Conservation (phyloP, 306 rosid genomes). For the Prunus dulcis region DNA sequence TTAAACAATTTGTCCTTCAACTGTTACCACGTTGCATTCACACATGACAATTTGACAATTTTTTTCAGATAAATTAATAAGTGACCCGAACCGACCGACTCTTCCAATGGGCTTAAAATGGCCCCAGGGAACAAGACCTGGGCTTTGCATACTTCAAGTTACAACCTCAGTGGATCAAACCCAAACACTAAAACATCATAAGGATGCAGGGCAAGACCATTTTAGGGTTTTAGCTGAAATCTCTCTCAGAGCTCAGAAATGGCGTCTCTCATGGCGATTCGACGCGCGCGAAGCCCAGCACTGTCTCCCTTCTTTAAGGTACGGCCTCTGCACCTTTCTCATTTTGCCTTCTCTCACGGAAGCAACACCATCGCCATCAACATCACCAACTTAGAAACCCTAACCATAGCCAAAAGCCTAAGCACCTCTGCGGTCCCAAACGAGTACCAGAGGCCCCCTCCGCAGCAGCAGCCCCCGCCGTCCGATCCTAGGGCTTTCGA, state of each 20-base stretch:
- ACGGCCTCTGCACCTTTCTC: constrained; percentile 29
- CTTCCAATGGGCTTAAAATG: too few species aligned
- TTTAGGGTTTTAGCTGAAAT: constrained; percentile 27
- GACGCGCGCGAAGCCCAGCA: constrained; percentile 26
- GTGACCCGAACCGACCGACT: too few species aligned
- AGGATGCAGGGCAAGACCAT: background rate
- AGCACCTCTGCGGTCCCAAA: constrained; percentile 54
- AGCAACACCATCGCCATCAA: background rate
- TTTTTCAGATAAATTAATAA: too few species aligned
- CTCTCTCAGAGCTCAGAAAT: constrained; percentile 14
- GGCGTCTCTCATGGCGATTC: constrained; percentile 42
- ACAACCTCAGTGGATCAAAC: background rate
- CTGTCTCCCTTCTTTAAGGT: constrained; percentile 38
- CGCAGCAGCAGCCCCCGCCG: constrained; percentile 28
- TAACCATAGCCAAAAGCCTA: constrained; percentile 31
- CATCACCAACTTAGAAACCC: background rate
- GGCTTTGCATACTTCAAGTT: too few species aligned
- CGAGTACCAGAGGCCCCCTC: constrained; percentile 33
- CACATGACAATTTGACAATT: too few species aligned
- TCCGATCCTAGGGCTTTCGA: constrained; percentile 37
- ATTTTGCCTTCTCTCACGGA: constrained; percentile 12
- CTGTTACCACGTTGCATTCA: too few species aligned
- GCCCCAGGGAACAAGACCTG: too few species aligned
- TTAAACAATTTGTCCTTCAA: too few species aligned
- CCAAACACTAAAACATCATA: background rate